Evolutionary conservation across 1,284 basidiomycete genomes (phyloP), one percentile per base, ranked within the genome.

Genomic region (Leccinum angustisporum): DNA sequence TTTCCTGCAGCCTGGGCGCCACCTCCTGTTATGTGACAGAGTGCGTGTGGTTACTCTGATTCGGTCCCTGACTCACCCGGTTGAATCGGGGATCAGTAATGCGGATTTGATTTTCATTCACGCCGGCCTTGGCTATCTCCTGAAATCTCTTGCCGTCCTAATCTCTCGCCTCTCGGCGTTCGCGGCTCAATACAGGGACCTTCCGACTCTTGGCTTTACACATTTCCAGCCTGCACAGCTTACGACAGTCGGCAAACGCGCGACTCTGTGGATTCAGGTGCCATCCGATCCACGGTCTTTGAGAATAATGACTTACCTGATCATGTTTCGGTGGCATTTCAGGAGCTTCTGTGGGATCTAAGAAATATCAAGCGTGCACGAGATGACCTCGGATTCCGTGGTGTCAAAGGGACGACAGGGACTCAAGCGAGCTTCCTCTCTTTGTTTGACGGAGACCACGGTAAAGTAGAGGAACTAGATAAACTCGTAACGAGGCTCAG

Each of bases 21-120:
- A 99, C 97, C 7, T 98, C 96, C 5, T 99, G 97, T 81, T 99
- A 96, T 79, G 97, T 99, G 54, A 99, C 97, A 33, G 97, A 99
- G 93, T 95, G 68, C 68, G 89, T 79, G 60, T 46, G 48, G 59
- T 25, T 61, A 34, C 33, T 61, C 52, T 58, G 55, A 56, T 66
- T 54, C n/a, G 16, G 30, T 50, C 54, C 62, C 25, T 50, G 53
- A 58, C 55, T 54, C 61, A 16, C 58, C 25, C 18, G 11, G 43
- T 54, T 75, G 56, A 74, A 54, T 52, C 13, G 36, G 48, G 33
- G 9, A 57, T 33, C 67, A 95, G 93, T 79, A 98, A 98, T 75
- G 95, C 97, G 57, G 97, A 99, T 80, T 84, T 99, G 57, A 98
- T 98, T 77, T 98, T 99, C 81, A 83, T 99, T 34, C 93, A 93